Evolutionary conservation across 164 flowering plant species (phyloP), one percentile per base, ranked within the genome.

Genomic region (Chloranthus sessilifolius): DNA sequence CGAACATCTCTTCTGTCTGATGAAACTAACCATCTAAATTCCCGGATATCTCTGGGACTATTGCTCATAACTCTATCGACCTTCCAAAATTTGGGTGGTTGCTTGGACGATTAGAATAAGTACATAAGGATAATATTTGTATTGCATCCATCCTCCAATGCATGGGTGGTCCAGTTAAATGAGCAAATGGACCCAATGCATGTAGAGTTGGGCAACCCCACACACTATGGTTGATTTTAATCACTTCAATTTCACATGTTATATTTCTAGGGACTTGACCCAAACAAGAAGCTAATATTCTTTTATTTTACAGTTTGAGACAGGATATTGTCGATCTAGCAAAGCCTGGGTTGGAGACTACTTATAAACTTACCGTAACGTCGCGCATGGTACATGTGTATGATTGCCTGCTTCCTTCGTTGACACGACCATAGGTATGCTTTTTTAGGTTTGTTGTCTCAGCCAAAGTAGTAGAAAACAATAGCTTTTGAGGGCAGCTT

Each of bases 321-420:
- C 82, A 75, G 63, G 96, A 92, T 58, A 85, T 92, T 3, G 40
- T 79, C 49, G 84, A 85, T 48, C 47, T 92, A 54, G 94, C 61
- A 12, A 92, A 79, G 66, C 94, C 96, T 24, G 63, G 62, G 20
- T 62, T 88, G 60, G 76, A 56, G 28, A 76, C 81, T 23, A 42
- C 58, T 7, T 56, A 79, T 47, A 92, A 88, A 70, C 81, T 85
- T 43, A 54, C 43, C 1, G 58, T 83, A 29, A 80, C 87, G 1
- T 71, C 84, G 7, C 81, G 95, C 50, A 58, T 92, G 82, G 88
- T 65, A 37, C 64, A 78, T 16, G 66, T 83, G 26, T 92, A 92
- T 19, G 94, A 85, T 34, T 85, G 94, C 60, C 64, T 92, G 69
- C 91, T 83, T 55, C 95, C 95, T 47, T 64, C 87, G 15, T 31